These are phyloP conservation scores for Datisca glomerata DNA, from an alignment of 306 rosid species.

Conservation along the genomic window DNA sequence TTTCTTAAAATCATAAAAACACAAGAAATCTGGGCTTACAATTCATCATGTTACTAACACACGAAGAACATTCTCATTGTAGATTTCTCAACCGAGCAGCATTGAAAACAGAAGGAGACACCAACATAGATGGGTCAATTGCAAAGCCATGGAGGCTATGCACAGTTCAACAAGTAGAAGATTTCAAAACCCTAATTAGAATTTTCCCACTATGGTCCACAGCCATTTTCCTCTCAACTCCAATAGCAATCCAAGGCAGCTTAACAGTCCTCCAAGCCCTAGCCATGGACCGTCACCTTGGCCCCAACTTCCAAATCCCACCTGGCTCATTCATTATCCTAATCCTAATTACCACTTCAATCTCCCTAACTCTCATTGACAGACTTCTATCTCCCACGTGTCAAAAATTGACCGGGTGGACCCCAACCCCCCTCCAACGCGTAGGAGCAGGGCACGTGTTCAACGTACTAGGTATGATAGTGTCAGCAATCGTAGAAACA, in stretches of 20 bases:
- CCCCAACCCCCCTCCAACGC: slow-evolving; percentile 29
- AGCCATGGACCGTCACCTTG: slow-evolving; percentile 41
- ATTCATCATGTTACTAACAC: background rate
- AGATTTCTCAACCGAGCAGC: slow-evolving; percentile 49
- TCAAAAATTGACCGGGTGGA: slow-evolving; percentile 18
- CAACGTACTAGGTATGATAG: slow-evolving; percentile 21
- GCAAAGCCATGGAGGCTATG: slow-evolving; percentile 46
- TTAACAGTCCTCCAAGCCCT: slow-evolving; percentile 47
- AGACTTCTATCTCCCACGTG: slow-evolving; percentile 30
- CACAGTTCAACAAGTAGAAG: slow-evolving; percentile 46
- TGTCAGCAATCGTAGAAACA: slow-evolving; percentile 53
- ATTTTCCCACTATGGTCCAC: slow-evolving; percentile 42
- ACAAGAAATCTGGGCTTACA: background rate
- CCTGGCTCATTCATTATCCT: slow-evolving; percentile 26
- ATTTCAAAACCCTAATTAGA: slow-evolving; percentile 29
- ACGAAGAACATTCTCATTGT: background rate
- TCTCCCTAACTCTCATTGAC: slow-evolving; percentile 33
- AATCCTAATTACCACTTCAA: slow-evolving; percentile 20
- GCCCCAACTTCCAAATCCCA: slow-evolving; percentile 38
- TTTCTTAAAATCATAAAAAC: background rate
- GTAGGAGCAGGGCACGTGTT: slow-evolving; percentile 46
- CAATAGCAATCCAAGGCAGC: slow-evolving; percentile 31
- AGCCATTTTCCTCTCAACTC: slow-evolving; percentile 29
- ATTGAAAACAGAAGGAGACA: slow-evolving; percentile 32
- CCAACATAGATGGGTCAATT: slow-evolving; percentile 20